Conservation (phyloP, 2,329 filamentous ascomycete species). For the Sordariomycetes sp. region DNA sequence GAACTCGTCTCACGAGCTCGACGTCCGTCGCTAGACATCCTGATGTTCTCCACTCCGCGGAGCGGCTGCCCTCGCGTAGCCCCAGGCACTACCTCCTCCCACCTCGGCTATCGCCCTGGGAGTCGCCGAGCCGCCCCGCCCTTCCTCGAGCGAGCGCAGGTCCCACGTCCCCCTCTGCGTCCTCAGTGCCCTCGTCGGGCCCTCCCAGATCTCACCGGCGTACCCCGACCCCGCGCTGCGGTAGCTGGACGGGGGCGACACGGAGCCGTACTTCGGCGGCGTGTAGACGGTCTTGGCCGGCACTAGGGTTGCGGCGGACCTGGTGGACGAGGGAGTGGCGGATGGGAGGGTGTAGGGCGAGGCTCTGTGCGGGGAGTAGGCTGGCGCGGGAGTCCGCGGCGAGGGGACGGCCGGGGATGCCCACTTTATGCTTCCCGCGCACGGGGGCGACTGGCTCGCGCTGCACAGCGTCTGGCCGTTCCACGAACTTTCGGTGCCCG, state of each 20-base stretch:
- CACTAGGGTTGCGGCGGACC: constrained; percentile 23
- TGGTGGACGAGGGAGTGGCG: constrained; percentile 18
- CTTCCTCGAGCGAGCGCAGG: background rate
- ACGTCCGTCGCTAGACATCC: background rate
- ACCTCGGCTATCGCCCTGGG: background rate
- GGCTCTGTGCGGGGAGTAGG: constrained; percentile 11
- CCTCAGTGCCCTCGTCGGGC: background rate
- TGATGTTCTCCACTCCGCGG: too few species aligned
- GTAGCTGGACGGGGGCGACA: background rate
- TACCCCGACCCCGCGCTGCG: background rate
- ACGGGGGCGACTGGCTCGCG: background rate
- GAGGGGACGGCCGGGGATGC: background rate
- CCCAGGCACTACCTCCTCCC: background rate
- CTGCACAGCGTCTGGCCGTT: background rate
- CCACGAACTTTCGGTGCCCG: background rate
- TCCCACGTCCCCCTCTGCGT: background rate
- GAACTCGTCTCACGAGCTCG: background rate
- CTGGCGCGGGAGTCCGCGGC: constrained; percentile 9
- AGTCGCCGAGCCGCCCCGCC: background rate
- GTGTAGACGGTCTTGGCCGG: constrained; percentile 3
- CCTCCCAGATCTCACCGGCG: background rate
- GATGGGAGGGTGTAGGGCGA: background rate
- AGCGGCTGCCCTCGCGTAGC: too few species aligned
- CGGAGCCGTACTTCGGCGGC: background rate
- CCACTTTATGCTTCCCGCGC: background rate